phyloP scores from a whole-genome alignment of 108 stramenopile genomes.

The Skeletonema grethae region DNA sequence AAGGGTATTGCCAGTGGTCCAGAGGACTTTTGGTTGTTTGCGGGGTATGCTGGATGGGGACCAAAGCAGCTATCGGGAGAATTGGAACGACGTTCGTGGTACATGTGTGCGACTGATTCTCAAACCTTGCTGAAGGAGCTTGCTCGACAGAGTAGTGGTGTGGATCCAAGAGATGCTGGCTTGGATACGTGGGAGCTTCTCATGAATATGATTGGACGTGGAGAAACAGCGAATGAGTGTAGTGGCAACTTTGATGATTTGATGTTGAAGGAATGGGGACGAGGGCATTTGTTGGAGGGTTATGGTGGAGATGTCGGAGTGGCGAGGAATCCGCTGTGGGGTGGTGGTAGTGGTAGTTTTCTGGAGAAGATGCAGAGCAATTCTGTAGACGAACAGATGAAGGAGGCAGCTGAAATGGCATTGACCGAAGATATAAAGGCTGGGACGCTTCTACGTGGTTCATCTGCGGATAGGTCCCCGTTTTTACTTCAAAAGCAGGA shows the following conservation, averaged over 20 bases:
- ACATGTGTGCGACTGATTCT: slow-evolving; percentile 83
- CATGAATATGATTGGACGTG: slow-evolving; percentile 71
- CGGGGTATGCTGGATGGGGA: slow-evolving; percentile 69
- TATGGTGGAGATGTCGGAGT: slow-evolving; percentile 24
- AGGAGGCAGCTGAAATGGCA: slow-evolving; percentile 19
- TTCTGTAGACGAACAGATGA: slow-evolving; percentile 34
- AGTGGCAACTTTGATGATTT: slow-evolving; percentile 71
- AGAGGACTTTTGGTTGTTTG: slow-evolving; percentile 71
- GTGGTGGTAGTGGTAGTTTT: slow-evolving; percentile 16
- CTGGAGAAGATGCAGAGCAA: slow-evolving; percentile 1
- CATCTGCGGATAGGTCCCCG: slow-evolving; percentile 59
- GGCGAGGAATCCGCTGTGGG: slow-evolving; percentile 20
- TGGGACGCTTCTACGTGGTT: slow-evolving; percentile 64
- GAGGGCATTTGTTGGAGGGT: slow-evolving; percentile 56
- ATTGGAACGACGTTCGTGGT: slow-evolving; percentile 80
- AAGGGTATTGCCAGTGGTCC: slow-evolving; percentile 44
- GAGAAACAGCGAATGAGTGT: slow-evolving; percentile 48
- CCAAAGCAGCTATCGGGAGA: slow-evolving; percentile 66
- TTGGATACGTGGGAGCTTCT: slow-evolving; percentile 68
- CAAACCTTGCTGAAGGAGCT: slow-evolving; percentile 69
- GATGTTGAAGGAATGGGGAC: slow-evolving; percentile 84
- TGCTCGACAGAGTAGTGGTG: slow-evolving; percentile 48
- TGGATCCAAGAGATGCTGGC: slow-evolving; percentile 66
- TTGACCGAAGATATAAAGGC: slow-evolving; percentile 16
- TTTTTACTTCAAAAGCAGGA: slow-evolving; percentile 80